Percentiles rank a stretch among this genome's conserved stretches.
These are phyloP conservation scores for Myriosclerotinia duriaeana DNA, from an alignment of 2,329 filamentous ascomycete genomes.

Conservation along the genomic window DNA sequence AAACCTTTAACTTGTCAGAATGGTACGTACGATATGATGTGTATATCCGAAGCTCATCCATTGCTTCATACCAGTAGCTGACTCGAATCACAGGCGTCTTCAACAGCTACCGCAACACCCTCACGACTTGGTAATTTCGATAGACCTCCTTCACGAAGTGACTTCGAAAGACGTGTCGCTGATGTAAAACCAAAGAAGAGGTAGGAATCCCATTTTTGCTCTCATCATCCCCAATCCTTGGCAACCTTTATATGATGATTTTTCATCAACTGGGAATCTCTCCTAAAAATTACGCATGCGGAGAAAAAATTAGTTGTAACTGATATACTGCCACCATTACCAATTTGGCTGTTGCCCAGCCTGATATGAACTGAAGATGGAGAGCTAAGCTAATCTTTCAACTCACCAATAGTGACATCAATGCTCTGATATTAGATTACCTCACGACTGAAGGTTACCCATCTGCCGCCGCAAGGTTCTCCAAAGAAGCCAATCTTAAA, in stretches of 20 bases:
- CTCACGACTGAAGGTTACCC: constrained; percentile 94
- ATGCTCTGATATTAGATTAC: constrained; percentile 93
- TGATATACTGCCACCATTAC: constrained; percentile 48
- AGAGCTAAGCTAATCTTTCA: constrained; percentile 7
- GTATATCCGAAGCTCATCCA: background rate
- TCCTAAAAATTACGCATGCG: constrained; percentile 85
- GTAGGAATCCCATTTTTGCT: constrained; percentile 53
- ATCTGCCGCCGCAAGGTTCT: constrained; percentile 88
- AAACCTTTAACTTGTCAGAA: constrained; percentile 33
- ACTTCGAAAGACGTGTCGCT: constrained; percentile 79
- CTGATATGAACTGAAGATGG: background rate
- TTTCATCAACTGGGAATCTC: constrained; percentile 98
- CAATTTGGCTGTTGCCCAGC: constrained; percentile 13
- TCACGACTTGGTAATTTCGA: constrained; percentile 29
- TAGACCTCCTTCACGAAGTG: constrained; percentile 26
- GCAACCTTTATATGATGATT: constrained; percentile 67
- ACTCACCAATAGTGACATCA: constrained; percentile 72
- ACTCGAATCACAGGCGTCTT: constrained; percentile 36
- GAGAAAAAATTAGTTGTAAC: constrained; percentile 83
- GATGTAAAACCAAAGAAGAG: constrained; percentile 85
- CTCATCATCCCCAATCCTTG: constrained; percentile 25
- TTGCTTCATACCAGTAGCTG: constrained; percentile 1
- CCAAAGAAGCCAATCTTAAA: constrained; percentile 84
- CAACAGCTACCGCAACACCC: constrained; percentile 62
- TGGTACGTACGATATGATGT: constrained; percentile 31